Evolutionary conservation across 2,329 filamentous ascomycete genomes (phyloP).

Genomic region (Nannizziopsis barbatae): DNA sequence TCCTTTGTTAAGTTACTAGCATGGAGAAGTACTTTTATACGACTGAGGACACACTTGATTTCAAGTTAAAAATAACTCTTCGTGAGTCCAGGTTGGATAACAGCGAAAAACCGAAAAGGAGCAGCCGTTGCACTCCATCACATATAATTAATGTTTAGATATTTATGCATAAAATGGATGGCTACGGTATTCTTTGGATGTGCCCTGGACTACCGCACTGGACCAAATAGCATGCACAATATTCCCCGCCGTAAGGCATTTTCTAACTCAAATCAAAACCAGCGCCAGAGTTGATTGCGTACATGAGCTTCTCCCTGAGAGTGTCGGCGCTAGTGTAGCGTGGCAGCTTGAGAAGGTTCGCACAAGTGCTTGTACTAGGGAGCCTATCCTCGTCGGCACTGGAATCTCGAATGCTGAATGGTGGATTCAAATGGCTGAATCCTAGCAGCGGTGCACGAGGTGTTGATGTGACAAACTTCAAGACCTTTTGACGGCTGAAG

Average conservation of each 20-base stretch:
- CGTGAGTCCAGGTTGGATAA: too few relatives aligned
- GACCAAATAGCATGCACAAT: too few relatives aligned
- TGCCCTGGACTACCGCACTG: too few relatives aligned
- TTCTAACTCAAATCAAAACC: constrained; percentile 62
- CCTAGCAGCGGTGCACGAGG: constrained; percentile 81
- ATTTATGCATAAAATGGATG: too few relatives aligned
- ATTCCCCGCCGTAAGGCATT: neutral
- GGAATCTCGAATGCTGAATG: constrained; percentile 80
- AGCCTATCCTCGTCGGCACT: constrained; percentile 64
- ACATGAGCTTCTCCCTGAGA: constrained; percentile 70
- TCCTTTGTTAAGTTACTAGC: too few relatives aligned
- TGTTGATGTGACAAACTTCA: constrained; percentile 93
- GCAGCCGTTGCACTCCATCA: too few relatives aligned
- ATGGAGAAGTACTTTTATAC: too few relatives aligned
- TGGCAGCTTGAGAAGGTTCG: constrained; percentile 87
- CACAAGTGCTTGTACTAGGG: constrained; percentile 90
- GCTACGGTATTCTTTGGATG: too few relatives aligned
- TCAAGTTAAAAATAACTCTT: too few relatives aligned
- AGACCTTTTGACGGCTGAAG: constrained; percentile 65
- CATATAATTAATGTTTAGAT: too few relatives aligned
- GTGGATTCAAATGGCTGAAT: constrained; percentile 72
- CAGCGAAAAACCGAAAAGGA: too few relatives aligned
- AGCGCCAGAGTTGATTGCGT: constrained; percentile 78
- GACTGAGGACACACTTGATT: too few relatives aligned
- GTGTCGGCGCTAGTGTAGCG: constrained; percentile 57